Base-by-base conservation (phyloP, 345 rosid genomes). In the Hibiscus trionum region DNA sequence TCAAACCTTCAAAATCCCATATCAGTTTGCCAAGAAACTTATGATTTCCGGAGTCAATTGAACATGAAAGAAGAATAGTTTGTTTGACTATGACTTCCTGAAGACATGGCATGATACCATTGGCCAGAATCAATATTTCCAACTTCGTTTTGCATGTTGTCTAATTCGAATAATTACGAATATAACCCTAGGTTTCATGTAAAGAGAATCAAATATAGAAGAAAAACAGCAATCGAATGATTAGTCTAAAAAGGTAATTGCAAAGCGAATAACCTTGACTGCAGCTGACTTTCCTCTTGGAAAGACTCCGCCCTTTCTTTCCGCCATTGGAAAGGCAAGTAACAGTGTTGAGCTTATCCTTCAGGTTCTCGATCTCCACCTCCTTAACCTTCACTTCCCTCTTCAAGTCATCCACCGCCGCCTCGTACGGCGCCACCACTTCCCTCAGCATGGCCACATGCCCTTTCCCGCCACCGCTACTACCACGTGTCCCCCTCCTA, bases 371-470 rank as follows among this genome's bases (percentile, higher is more conserved):
- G 49, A 91, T 87, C 82, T 91, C 98, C 52, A 49, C 78, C 37
- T 84, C 88, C 77, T 85, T 88, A 7, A 79, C 78, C 79, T 91
- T 94, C 72, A 84, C 87, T 69, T 91, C 96, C 85, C 76, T 91
- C 91, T 84, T 87, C 82, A 94, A 75, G 73, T 91, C 98, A 62
- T 88, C 95, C 77, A 91, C 82, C 19, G 86, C 91, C 8, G 96
- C 98, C 77, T 94, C 96, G 49, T 94, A 94, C 44, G 98, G 96
- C 66, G 97, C 98, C 79, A 88, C 97, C 66, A 86, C 88, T 77
- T 91, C 93, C 76, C 93, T 91, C 79, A 94, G 73, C 84, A 82
- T 16, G 19, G 42, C 56, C 35, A 14, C 27, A 21, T 27, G 10
- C 4, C 33, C n/a, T 35, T 42, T 75, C 47, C 81, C 88, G 0